Conservation (phyloP, 2,329 filamentous ascomycete genomes). For the Colletotrichum navitas region DNA sequence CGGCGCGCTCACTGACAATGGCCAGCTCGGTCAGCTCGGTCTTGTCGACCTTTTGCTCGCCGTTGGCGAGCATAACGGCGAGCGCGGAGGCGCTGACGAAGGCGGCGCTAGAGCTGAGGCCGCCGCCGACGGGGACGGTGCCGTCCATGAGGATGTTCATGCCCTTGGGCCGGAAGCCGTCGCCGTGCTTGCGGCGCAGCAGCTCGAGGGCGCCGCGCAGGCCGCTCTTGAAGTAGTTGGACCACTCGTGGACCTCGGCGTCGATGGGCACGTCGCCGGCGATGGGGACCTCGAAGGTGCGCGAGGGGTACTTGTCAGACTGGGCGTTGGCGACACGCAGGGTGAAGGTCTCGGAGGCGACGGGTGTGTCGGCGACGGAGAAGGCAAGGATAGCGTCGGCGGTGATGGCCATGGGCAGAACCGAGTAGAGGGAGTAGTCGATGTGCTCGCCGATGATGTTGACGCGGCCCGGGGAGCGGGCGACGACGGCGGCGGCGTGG, state of each 20-base stretch:
- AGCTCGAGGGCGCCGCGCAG: slow-evolving; percentile 84
- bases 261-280: slow-evolving; percentile 82
- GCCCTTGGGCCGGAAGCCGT: slow-evolving; percentile 74
- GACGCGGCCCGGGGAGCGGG: slow-evolving; percentile 91
- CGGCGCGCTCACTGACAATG: slow-evolving; percentile 92
- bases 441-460: slow-evolving; percentile 99
- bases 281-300: slow-evolving; percentile 78
- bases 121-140: slow-evolving; percentile 90
- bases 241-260: slow-evolving; percentile 89
- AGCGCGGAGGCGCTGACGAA: slow-evolving; percentile 92
- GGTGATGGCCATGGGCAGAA: slow-evolving; percentile 94
- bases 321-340: slow-evolving; percentile 87
- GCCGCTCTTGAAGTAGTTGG: slow-evolving; percentile 98
- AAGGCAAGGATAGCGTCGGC: slow-evolving; percentile 93
- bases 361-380: slow-evolving; percentile 62
- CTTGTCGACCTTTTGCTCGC: slow-evolving; percentile 84
- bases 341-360: slow-evolving; percentile 68
- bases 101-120: slow-evolving; percentile 92
- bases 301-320: slow-evolving; percentile 78
- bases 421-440: slow-evolving; percentile 97
- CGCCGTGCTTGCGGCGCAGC: slow-evolving; percentile 73
- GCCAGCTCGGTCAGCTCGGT: slow-evolving; percentile 92
- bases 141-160: slow-evolving; percentile 94
- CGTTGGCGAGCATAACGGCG: slow-evolving; percentile 88
- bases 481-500: slow-evolving; percentile 80